Conservation (phyloP, 768 basidiomycete genomes). For the Lentinula guzmanii region DNA sequence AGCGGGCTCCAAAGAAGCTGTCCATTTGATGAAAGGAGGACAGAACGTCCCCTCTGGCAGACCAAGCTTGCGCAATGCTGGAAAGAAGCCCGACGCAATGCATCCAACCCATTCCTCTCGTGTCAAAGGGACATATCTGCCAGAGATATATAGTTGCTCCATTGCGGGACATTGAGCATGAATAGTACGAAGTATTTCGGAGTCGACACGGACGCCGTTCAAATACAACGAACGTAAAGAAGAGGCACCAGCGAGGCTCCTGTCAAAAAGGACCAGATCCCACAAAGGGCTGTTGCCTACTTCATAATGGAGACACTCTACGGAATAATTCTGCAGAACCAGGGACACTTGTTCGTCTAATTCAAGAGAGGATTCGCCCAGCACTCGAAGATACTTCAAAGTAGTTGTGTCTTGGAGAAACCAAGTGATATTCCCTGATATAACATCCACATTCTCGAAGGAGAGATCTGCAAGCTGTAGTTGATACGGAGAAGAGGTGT, state of each 20-base stretch:
- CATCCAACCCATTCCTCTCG: constrained; percentile 36
- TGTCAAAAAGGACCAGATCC: constrained; percentile 25
- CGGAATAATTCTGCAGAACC: constrained; percentile 32
- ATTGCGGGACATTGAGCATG: constrained; percentile 28
- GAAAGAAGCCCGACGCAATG: constrained; percentile 26
- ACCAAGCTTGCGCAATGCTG: constrained; percentile 26
- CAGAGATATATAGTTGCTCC: constrained; percentile 33
- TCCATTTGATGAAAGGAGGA: constrained; percentile 37
- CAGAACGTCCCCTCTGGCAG: constrained; percentile 32
- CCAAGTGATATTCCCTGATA: constrained; percentile 33
- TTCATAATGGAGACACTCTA: constrained; percentile 40
- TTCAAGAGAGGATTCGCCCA: constrained; percentile 23
- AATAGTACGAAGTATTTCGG: constrained; percentile 27
- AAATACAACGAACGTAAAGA: constrained; percentile 35
- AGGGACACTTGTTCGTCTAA: constrained; percentile 34
- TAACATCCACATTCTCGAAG: constrained; percentile 38
- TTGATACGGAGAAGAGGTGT: constrained; percentile 25
- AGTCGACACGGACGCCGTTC: constrained; percentile 33
- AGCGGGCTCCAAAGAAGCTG: constrained; percentile 12
- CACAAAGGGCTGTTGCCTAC: constrained; percentile 21
- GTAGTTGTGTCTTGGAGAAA: constrained; percentile 29
- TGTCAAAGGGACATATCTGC: constrained; percentile 30
- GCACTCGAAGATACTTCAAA: constrained; percentile 32
- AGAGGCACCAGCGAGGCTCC: constrained; percentile 15
- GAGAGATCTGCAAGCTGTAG: constrained; percentile 31